Conservation (phyloP, 2,329 filamentous ascomycete genomes). For the Calonectria honghensis region DNA sequence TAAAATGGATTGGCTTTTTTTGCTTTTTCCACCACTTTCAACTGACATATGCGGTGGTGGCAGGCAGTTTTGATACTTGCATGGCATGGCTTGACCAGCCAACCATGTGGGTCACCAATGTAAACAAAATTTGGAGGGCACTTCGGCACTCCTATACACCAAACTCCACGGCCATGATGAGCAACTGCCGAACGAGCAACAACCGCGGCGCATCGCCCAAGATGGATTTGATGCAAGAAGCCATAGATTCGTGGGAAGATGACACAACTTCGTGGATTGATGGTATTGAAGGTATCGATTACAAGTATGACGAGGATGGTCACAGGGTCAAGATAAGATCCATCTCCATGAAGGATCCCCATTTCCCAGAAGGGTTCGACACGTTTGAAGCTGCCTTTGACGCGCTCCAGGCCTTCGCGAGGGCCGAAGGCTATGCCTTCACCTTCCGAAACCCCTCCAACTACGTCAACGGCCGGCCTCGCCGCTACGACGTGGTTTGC, state of each 20-base stretch:
- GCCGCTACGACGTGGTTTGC: background rate
- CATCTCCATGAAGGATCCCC: background rate
- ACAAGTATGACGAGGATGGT: background rate
- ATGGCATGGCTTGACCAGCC: background rate
- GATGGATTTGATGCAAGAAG: background rate
- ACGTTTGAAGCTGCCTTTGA: background rate
- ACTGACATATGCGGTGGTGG: background rate
- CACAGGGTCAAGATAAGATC: background rate
- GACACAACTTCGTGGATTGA: background rate
- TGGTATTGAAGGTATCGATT: background rate
- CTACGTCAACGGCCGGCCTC: background rate
- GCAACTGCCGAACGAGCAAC: background rate
- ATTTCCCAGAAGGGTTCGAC: constrained; percentile 9
- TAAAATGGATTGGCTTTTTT: background rate
- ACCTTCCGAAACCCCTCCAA: background rate
- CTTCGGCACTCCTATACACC: background rate
- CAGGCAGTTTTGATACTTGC: background rate
- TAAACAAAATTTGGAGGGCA: background rate
- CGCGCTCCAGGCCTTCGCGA: constrained; percentile 10
- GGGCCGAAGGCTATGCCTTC: background rate
- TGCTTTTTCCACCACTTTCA: background rate
- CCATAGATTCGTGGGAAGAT: background rate
- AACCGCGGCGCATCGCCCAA: background rate
- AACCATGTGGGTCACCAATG: background rate
- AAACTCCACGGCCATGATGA: background rate